Conservation (phyloP, 768 basidiomycete genomes). For the Rhizopogon vesiculosus region DNA sequence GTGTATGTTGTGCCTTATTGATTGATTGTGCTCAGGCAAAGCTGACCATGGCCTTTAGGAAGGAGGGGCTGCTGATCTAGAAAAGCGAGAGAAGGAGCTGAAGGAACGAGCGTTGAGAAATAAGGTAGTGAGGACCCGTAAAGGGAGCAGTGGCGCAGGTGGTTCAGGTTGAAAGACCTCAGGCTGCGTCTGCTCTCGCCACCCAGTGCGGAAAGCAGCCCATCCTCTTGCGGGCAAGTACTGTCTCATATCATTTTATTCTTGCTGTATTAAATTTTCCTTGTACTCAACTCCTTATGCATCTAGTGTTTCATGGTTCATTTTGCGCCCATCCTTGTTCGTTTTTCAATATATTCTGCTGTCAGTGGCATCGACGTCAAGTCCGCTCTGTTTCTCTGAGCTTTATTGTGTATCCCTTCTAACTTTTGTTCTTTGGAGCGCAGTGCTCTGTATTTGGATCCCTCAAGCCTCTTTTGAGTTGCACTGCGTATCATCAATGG, state of each 20-base stretch:
- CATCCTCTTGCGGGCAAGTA: not conserved
- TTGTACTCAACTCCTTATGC: not conserved
- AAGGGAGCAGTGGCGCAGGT: slow-evolving; percentile 31
- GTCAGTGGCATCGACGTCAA: not conserved
- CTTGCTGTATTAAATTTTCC: not conserved
- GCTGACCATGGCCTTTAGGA: not conserved
- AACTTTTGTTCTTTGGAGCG: not conserved
- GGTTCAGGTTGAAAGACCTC: slow-evolving; percentile 1
- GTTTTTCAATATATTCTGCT: not conserved
- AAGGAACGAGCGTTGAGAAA: slow-evolving; percentile 81
- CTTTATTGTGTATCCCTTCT: not conserved
- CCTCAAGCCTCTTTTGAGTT: not conserved
- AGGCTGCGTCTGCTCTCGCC: not conserved
- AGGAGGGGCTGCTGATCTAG: slow-evolving; percentile 43
- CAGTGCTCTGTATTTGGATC: not conserved
- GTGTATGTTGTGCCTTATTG: not conserved
- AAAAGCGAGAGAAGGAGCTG: slow-evolving; percentile 70
- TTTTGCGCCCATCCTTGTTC: not conserved
- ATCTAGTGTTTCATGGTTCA: not conserved
- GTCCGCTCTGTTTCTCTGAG: not conserved
- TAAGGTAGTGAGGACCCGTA: slow-evolving; percentile 74
- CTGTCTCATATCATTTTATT: not conserved
- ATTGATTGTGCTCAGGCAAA: not conserved
- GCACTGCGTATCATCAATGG: not conserved
- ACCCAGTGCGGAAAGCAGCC: no score